Conservation (phyloP, 257 asterid genomes). For the Verbascum thapsus region DNA sequence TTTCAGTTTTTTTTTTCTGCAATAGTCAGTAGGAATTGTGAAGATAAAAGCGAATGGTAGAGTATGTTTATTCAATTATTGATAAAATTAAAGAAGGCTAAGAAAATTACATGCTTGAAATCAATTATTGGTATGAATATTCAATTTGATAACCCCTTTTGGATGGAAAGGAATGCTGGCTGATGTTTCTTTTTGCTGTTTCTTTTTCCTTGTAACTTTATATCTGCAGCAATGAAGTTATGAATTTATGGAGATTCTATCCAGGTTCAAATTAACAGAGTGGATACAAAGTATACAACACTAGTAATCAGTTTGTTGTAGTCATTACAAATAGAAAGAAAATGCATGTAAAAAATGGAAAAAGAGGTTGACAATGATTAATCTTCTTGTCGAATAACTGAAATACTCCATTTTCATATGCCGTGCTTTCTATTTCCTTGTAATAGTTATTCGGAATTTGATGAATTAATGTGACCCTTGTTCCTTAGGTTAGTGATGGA, state of each 20-base stretch:
- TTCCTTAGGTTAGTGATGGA: constrained; percentile 48
- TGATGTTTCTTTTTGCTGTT: neutral
- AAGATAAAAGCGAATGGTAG: neutral
- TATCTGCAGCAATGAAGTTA: neutral
- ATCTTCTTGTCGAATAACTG: constrained; percentile 4
- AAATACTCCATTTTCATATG: neutral
- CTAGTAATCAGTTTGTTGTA: neutral
- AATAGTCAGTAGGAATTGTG: neutral
- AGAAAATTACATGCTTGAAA: neutral
- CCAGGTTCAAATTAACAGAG: constrained; percentile 11
- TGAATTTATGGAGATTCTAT: neutral
- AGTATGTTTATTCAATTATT: constrained; percentile 1
- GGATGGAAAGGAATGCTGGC: neutral
- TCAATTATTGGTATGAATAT: neutral
- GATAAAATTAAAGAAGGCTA: neutral
- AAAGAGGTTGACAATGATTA: neutral
- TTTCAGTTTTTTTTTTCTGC: neutral
- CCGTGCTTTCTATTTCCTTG: neutral
- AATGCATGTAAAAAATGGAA: too few relatives aligned
- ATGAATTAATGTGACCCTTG: constrained; percentile 19
- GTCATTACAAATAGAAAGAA: neutral
- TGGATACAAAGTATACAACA: constrained; percentile 11
- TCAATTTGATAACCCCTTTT: neutral
- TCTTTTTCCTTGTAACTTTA: neutral
- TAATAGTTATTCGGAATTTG: neutral